Base-by-base conservation (phyloP, 1,139 yeast species). In the Kodamaea plutei region DNA sequence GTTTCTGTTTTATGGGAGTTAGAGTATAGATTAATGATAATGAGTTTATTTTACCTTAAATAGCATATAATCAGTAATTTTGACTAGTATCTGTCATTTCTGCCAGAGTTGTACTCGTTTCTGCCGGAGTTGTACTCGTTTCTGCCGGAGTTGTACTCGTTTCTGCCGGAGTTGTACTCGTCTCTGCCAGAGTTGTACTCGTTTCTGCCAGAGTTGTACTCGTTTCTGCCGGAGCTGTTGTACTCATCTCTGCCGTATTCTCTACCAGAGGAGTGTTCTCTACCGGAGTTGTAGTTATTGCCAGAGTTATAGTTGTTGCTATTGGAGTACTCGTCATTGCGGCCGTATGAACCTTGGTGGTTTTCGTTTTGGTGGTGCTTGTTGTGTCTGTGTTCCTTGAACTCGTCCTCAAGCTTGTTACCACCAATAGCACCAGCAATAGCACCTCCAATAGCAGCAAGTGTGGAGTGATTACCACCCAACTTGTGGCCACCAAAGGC, bases 401-500 rank as follows among this genome's bases (percentile, higher is more conserved):
- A 44, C 23, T 40, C 47, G 50, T 76, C 65, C 47, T 72, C 79
- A 26, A 67, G 45, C 57, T 75, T 69, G 60, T 73, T 69, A 32
- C 79, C 83, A 28, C 69, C 69, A 41, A 74, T 45, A 19, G 82
- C 83, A 48, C 84, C 83, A 23, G 69, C 73, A 47, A 78, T 45
- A 23, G 77, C 81, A 50, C 84, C 84, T 14, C 68, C 69, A 36
- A 76, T 56, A 30, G 73, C 68, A 33, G 79, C 78, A 23, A 76
- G 46, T 12, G 65, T 69, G 12, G 73, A 61, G 56, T 76, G 81
- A 32, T 58, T 50, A 25, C 62, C 60, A 13, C 69, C 59, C 13
- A 65, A 31, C 43, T 66, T 58, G 31, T 58, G 47, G 35, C 76
- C 76, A 45, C 73, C 73, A 40, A 54, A 61, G 15, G 76, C 79